Percentiles rank a stretch among this genome's conserved stretches.
phyloP scores from a whole-genome alignment of 1,284 basidiomycete genomes.

The Neonothopanus nambi region DNA sequence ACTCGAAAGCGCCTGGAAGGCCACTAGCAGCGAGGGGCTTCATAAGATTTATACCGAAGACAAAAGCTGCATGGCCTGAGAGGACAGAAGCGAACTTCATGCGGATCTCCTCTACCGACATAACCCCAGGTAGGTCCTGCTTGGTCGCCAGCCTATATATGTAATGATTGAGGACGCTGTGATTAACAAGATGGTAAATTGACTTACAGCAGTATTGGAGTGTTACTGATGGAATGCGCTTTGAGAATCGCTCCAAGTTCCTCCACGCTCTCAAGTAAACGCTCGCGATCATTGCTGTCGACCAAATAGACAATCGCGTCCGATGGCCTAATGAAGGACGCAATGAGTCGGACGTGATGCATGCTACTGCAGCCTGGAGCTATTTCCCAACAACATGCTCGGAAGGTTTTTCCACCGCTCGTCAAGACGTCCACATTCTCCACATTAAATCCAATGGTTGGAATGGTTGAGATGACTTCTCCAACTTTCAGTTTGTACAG shows the following conservation, averaged over 20 bases:
- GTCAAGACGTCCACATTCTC: slow-evolving; percentile 31
- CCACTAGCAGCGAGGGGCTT: slow-evolving; percentile 23
- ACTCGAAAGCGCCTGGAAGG: slow-evolving; percentile 38
- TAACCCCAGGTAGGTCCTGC: slow-evolving; percentile 30
- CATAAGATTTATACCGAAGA: slow-evolving; percentile 27
- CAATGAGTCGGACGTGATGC: slow-evolving; percentile 18
- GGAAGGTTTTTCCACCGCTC: slow-evolving; percentile 19
- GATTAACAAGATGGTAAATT: neutral
- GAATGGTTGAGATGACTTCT: slow-evolving; percentile 34
- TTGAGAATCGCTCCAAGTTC: slow-evolving; percentile 25
- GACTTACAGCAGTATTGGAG: slow-evolving; percentile 21
- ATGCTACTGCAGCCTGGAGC: slow-evolving; percentile 30
- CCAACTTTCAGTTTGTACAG: slow-evolving; percentile 38
- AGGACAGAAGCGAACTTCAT: slow-evolving; percentile 26
- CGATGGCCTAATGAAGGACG: slow-evolving; percentile 12
- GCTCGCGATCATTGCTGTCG: neutral
- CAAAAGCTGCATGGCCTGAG: slow-evolving; percentile 24
- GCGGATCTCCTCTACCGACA: slow-evolving; percentile 32
- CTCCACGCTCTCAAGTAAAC: slow-evolving; percentile 27
- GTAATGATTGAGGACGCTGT: neutral
- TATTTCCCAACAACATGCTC: slow-evolving; percentile 33
- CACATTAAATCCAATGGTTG: slow-evolving; percentile 40
- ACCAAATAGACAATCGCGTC: slow-evolving; percentile 36
- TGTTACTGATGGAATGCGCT: neutral
- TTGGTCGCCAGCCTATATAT: slow-evolving; percentile 37